These are phyloP conservation scores for Giardia duodenalis DNA, from an alignment of 208 protist species.

Conservation along the genomic window DNA sequence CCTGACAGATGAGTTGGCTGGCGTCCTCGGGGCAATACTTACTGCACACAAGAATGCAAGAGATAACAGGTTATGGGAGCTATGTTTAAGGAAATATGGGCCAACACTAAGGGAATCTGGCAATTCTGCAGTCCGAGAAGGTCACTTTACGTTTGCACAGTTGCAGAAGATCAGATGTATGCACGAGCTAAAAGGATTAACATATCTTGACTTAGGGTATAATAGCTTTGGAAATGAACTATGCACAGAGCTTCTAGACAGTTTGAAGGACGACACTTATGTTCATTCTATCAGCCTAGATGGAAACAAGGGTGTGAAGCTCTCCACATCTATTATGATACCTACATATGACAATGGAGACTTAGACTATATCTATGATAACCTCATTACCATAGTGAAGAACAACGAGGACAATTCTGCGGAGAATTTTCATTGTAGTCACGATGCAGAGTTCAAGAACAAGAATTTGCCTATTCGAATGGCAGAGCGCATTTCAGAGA, in stretches of 20 bases:
- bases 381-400: background rate
- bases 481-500: background rate
- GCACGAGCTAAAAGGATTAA: background rate
- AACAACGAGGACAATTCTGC: background rate
- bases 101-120: too few relatives aligned
- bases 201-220: background rate
- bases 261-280: background rate
- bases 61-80: background rate
- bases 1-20: background rate
- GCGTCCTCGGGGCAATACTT: background rate
- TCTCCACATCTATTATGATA: background rate
- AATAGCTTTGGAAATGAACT: conserved; percentile 3
- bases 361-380: background rate
- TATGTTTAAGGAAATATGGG: background rate
- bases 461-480: background rate
- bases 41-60: background rate
- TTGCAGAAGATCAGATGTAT: background rate
- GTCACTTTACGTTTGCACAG: background rate
- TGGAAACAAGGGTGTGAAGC: background rate
- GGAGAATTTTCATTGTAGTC: background rate
- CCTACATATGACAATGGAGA: background rate
- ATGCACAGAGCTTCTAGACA: background rate
- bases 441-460: too few relatives aligned
- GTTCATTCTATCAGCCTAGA: background rate
- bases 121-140: background rate